These are phyloP conservation scores for Bipolaris oryzae DNA, from an alignment of 2,329 filamentous ascomycete species.

Conservation along the genomic window DNA sequence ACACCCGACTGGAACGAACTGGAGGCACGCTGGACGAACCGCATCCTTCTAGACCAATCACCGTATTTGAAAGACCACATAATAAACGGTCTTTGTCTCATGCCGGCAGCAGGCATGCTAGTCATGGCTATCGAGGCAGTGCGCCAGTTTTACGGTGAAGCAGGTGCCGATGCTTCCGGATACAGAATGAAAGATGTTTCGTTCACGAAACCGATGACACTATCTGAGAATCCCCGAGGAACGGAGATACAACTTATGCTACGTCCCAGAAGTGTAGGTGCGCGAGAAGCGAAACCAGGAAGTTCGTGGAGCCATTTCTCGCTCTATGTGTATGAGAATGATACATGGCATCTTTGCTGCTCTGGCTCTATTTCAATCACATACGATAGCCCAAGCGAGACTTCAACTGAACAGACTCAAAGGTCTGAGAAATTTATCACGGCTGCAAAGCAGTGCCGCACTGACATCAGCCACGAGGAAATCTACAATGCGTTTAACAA, in stretches of 20 bases:
- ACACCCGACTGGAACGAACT: conserved; percentile 18
- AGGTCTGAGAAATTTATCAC: neutral
- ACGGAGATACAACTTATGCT: conserved; percentile 23
- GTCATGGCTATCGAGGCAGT: conserved; percentile 15
- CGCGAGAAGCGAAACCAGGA: neutral
- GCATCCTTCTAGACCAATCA: conserved; percentile 33
- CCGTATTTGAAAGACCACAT: conserved; percentile 56
- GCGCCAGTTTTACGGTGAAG: conserved; percentile 10
- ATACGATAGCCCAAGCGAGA: neutral
- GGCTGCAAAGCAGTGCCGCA: conserved; percentile 2
- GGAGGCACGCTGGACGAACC: conserved; percentile 32
- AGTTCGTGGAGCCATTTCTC: conserved; percentile 11
- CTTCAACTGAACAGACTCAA: neutral
- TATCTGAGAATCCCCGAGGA: conserved; percentile 10
- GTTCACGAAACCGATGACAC: conserved; percentile 11
- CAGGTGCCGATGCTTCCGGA: neutral
- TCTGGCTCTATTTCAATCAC: conserved; percentile 24
- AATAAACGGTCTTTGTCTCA: conserved; percentile 28
- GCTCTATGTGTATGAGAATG: conserved; percentile 17
- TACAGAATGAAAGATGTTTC: conserved; percentile 16
- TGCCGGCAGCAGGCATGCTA: conserved; percentile 25
- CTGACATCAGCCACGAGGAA: conserved; percentile 8
- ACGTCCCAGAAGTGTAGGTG: neutral
- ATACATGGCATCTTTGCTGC: conserved; percentile 34
- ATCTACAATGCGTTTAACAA: conserved; percentile 16